Base-by-base conservation (phyloP, 768 basidiomycete genomes). In the Tricholoma bakamatsutake region DNA sequence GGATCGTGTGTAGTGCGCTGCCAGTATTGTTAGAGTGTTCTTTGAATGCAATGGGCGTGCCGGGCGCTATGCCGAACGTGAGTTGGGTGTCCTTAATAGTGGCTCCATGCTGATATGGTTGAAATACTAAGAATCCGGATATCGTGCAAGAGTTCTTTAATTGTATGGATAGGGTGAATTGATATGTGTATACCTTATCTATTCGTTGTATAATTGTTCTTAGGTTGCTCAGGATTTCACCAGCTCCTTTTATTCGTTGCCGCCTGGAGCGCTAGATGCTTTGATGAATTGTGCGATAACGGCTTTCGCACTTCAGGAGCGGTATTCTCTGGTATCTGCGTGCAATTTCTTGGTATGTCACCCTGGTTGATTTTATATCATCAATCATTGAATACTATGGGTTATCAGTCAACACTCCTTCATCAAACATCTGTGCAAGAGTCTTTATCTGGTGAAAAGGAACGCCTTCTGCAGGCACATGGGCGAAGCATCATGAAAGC, bases 81-180 rank as follows among this genome's bases (percentile, higher is more conserved):
- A 57, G 85, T 71, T 13, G 40, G 5, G 12, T 3, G 28, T 43
- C 11, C 21, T 24, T 24, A 24, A 24, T 24, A 24, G 21, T 24
- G 1, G 21, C 21, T 24, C 21, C 21, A 24, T 24, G 21, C 21
- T 24, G 21, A 24, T 24, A 24, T 24, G 15, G 13, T 31, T n/a
- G 30, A 15, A 6, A n/a, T 28, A 34, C 35, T 35, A 53, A 96
- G 92, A 92, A 96, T 64, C 93, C 94, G 0, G 94, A 96, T 66
- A 82, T 96, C 27, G 90, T 93, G 13, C 92, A 93, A 65, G 85
- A 84, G 24, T 95, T 94, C 69, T 96, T 95, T 70, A 78, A 78
- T 8, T 94, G 85, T 65, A 79, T 90, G 76, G 90, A 92, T 45
- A 79, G 82, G 45, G 90, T 90, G 58, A 47, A 80, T 74, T 15